These are phyloP conservation scores for Yamadazyma nakazawae DNA, from an alignment of 805 yeast species.

Conservation along the genomic window DNA sequence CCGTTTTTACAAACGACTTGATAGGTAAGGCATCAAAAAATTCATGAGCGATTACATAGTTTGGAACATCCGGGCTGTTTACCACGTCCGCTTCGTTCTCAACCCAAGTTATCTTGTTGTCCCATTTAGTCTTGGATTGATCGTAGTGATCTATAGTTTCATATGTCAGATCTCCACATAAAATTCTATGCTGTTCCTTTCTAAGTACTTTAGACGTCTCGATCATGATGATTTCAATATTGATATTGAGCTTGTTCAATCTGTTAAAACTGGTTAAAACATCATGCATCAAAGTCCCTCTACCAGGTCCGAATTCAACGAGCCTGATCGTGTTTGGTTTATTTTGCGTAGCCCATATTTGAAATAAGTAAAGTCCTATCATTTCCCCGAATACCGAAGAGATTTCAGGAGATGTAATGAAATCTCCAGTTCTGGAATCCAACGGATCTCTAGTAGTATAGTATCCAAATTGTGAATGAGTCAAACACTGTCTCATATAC, in stretches of 20 bases:
- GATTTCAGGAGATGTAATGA: slow-evolving; percentile 82
- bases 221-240: slow-evolving; percentile 51
- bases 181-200: slow-evolving; percentile 47
- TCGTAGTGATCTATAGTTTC: slow-evolving; percentile 28
- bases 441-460: slow-evolving; percentile 77
- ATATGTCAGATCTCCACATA: slow-evolving; percentile 39
- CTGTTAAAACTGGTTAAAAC: slow-evolving; percentile 47
- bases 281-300: slow-evolving; percentile 76
- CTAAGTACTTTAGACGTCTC: slow-evolving; percentile 72
- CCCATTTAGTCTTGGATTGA: slow-evolving; percentile 46
- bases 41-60: slow-evolving; percentile 77
- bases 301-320: slow-evolving; percentile 83
- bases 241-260: slow-evolving; percentile 24
- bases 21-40: slow-evolving; percentile 86
- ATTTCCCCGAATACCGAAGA: slow-evolving; percentile 86
- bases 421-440: slow-evolving; percentile 62
- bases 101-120: slow-evolving; percentile 54
- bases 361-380: slow-evolving; percentile 69
- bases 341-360: slow-evolving; percentile 56
- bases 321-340: slow-evolving; percentile 49
- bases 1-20: slow-evolving; percentile 58
- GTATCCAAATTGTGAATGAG: slow-evolving; percentile 75
- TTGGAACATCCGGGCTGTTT: slow-evolving; percentile 33
- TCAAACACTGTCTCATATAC: slow-evolving; percentile 78
- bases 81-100: slow-evolving; percentile 52